Evolutionary conservation across 2,329 filamentous ascomycete genomes (phyloP).

Genomic region (Cercospora sp.): DNA sequence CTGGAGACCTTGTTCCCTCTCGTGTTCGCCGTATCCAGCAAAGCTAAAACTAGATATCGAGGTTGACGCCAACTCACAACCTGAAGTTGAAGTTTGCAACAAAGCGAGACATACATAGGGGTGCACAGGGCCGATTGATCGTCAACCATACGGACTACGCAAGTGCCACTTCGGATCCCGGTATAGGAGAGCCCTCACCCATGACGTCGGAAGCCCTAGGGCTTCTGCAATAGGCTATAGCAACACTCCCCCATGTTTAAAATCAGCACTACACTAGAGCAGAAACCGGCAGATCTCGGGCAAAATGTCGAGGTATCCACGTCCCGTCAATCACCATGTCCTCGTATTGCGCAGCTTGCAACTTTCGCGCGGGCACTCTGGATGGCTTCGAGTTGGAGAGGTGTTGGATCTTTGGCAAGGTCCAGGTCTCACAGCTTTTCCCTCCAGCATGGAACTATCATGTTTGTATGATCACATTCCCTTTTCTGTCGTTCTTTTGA

Average conservation of each 20-base stretch:
- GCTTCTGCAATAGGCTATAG: neutral
- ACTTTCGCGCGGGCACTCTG: neutral
- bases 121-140: neutral
- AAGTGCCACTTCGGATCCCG: neutral
- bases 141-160: neutral
- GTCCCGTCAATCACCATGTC: slow-evolving; percentile 2
- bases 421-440: neutral
- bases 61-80: neutral
- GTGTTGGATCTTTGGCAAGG: neutral
- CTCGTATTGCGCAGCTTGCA: neutral
- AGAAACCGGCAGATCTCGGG: slow-evolving; percentile 4
- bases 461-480: neutral
- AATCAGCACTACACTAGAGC: neutral
- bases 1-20: neutral
- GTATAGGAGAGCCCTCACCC: neutral
- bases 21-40: neutral
- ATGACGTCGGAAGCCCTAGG: neutral
- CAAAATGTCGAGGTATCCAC: neutral
- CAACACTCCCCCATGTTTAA: neutral
- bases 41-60: neutral
- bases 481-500: neutral
- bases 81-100: neutral
- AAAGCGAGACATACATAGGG: neutral
- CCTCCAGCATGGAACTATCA: neutral
- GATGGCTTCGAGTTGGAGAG: neutral